phyloP scores from a whole-genome alignment of 2,329 filamentous ascomycete species.

The Pleurostoma richardsiae region DNA sequence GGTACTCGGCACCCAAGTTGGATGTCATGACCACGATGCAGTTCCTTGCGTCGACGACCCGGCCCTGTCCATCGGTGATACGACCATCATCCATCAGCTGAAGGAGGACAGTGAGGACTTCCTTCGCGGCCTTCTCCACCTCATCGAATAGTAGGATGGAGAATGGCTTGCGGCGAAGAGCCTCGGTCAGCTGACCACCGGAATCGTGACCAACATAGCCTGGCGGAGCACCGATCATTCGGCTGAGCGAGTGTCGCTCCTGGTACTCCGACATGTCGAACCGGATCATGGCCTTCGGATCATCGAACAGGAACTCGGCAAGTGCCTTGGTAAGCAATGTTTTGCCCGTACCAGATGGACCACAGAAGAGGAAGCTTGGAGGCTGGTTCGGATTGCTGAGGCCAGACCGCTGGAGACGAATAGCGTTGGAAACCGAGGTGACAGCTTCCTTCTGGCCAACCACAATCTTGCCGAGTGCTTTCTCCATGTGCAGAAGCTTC shows the following conservation, averaged over 20 bases:
- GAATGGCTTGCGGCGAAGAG: slow-evolving; percentile 89
- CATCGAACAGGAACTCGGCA: slow-evolving; percentile 97
- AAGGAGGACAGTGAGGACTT: slow-evolving; percentile 92
- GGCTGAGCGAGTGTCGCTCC: slow-evolving; percentile 88
- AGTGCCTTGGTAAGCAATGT: slow-evolving; percentile 94
- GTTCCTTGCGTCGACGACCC: slow-evolving; percentile 91
- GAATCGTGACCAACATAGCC: slow-evolving; percentile 97
- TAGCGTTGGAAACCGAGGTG: slow-evolving; percentile 88
- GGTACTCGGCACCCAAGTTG: slow-evolving; percentile 90
- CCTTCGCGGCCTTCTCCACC: slow-evolving; percentile 97
- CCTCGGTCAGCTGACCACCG: slow-evolving; percentile 92
- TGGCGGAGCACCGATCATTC: slow-evolving; percentile 96
- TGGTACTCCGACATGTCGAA: slow-evolving; percentile 99
- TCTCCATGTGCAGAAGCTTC: slow-evolving; percentile 97
- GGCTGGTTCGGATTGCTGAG: slow-evolving; percentile 95
- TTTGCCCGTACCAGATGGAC: slow-evolving; percentile 97
- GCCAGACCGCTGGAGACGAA: slow-evolving; percentile 89
- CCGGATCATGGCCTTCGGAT: slow-evolving; percentile 94
- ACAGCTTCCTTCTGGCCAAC: slow-evolving; percentile 95
- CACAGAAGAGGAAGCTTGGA: slow-evolving; percentile 97
- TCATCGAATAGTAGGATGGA: slow-evolving; percentile 97
- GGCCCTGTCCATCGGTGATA: slow-evolving; percentile 96
- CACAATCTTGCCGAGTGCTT: slow-evolving; percentile 74
- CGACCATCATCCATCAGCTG: slow-evolving; percentile 99
- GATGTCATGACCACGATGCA: slow-evolving; percentile 99